Percentiles rank a stretch among this genome's conserved stretches.
Evolutionary conservation across 2,329 filamentous ascomycete species (phyloP).

Genomic region (Cordyceps cicadae): DNA sequence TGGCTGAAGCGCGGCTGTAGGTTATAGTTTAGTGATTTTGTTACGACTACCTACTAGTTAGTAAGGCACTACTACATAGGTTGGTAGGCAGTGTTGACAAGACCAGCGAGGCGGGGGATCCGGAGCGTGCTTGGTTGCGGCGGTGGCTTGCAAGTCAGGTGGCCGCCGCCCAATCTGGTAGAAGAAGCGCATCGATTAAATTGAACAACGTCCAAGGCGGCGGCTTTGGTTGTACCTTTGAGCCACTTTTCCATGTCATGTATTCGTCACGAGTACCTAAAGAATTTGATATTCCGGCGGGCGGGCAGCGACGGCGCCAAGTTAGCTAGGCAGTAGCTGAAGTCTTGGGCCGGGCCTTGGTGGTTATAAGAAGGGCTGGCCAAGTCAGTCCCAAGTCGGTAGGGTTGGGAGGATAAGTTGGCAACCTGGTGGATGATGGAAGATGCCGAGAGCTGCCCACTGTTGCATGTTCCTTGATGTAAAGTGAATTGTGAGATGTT

Average conservation of each 20-base stretch:
- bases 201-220: background rate
- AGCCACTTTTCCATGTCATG: background rate
- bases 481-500: background rate
- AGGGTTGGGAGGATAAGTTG: background rate
- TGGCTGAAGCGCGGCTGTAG: background rate
- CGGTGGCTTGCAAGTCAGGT: constrained; percentile 3
- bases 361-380: background rate
- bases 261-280: too few relatives aligned
- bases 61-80: too few relatives aligned
- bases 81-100: background rate
- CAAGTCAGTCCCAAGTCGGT: background rate
- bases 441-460: background rate
- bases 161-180: constrained; percentile 2
- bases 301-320: too few relatives aligned
- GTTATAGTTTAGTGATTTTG: too few relatives aligned
- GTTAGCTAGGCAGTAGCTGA: background rate
- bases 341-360: background rate
- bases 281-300: too few relatives aligned
- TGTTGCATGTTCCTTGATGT: background rate
- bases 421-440: background rate
- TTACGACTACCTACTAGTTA: too few relatives aligned
- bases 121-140: background rate
- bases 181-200: background rate
- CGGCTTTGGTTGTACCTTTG: background rate
- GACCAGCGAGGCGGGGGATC: background rate